A percentile compares a stretch with the other conserved stretches of the same genome.
These are phyloP conservation scores for Rhizodiscina lignyota DNA, from an alignment of 495 filamentous ascomycete genomes.

Conservation along the genomic window DNA sequence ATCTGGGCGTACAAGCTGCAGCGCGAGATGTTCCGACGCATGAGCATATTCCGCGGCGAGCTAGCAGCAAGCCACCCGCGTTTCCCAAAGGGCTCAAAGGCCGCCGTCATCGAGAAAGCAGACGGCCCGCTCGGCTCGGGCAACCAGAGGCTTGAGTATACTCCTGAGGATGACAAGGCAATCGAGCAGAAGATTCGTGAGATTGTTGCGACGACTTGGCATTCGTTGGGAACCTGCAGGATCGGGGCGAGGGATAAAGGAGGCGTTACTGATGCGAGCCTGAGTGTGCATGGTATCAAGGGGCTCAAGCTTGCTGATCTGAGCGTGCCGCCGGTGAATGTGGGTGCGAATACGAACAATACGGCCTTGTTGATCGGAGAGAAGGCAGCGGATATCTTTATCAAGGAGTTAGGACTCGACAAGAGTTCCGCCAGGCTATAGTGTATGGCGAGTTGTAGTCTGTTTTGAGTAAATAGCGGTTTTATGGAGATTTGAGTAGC, in stretches of 20 bases:
- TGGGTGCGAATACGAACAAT: slow-evolving; percentile 44
- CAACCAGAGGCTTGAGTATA: slow-evolving; percentile 32
- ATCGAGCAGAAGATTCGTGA: slow-evolving; percentile 30
- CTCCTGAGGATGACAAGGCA: slow-evolving; percentile 33
- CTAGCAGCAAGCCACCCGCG: slow-evolving; percentile 29
- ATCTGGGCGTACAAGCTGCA: slow-evolving; percentile 24
- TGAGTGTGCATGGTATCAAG: slow-evolving; percentile 32
- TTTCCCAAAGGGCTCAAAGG: slow-evolving; percentile 30
- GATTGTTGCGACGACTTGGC: slow-evolving; percentile 31
- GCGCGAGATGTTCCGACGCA: slow-evolving; percentile 36
- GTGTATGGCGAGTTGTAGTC: no score
- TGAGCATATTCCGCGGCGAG: slow-evolving; percentile 36
- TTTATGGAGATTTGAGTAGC: no score
- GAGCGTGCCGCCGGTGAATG: slow-evolving; percentile 37
- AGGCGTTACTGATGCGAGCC: slow-evolving; percentile 33
- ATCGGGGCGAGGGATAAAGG: slow-evolving; percentile 25
- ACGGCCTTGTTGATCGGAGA: slow-evolving; percentile 42
- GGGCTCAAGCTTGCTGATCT: slow-evolving; percentile 32
- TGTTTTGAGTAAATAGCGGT: no score
- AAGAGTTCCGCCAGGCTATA: no score
- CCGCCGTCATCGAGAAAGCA: slow-evolving; percentile 13
- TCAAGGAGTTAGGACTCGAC: slow-evolving; percentile 31
- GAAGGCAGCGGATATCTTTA: slow-evolving; percentile 41
- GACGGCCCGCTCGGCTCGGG: slow-evolving; percentile 10
- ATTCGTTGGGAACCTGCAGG: slow-evolving; percentile 31